Percentiles rank a stretch among this genome's conserved stretches.
phyloP scores from a whole-genome alignment of 371 early-diverging fungal genomes.

The Entomophthora muscae region DNA sequence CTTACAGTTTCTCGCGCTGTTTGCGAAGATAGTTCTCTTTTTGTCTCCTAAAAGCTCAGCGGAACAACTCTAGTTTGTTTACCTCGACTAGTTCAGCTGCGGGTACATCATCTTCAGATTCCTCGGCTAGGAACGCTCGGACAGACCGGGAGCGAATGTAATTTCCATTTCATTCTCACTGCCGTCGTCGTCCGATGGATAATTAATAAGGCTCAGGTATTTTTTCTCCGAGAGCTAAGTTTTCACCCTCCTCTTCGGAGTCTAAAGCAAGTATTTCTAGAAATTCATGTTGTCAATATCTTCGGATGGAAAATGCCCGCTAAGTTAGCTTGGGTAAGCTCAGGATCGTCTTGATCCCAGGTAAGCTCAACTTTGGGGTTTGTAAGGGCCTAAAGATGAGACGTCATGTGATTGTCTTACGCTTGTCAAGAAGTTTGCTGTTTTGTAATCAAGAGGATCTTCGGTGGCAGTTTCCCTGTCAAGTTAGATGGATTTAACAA shows the following conservation, averaged over 20 bases:
- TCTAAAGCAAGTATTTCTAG: slow-evolving; percentile 66
- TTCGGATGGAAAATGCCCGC: slow-evolving; percentile 63
- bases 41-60: slow-evolving; percentile 38
- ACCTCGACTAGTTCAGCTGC: background rate
- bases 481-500: background rate
- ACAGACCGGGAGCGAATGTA: slow-evolving; percentile 84
- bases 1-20: slow-evolving; percentile 54
- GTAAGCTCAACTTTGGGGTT: slow-evolving; percentile 84
- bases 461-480: slow-evolving; percentile 40
- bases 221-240: slow-evolving; percentile 34
- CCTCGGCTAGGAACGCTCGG: slow-evolving; percentile 33
- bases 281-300: slow-evolving; percentile 87
- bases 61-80: background rate
- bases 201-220: slow-evolving; percentile 40
- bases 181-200: slow-evolving; percentile 19
- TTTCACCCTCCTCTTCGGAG: slow-evolving; percentile 39
- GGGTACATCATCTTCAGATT: background rate
- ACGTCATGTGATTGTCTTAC: slow-evolving; percentile 13
- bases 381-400: slow-evolving; percentile 49
- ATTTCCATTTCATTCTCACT: slow-evolving; percentile 80
- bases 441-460: slow-evolving; percentile 66
- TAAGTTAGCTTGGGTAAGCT: slow-evolving; percentile 58
- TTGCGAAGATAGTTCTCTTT: slow-evolving; percentile 64
- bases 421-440: slow-evolving; percentile 59
- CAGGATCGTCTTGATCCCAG: slow-evolving; percentile 93